Base-by-base conservation (phyloP, 176 grass and related monocot genomes). In the Eragrostis curvula region DNA sequence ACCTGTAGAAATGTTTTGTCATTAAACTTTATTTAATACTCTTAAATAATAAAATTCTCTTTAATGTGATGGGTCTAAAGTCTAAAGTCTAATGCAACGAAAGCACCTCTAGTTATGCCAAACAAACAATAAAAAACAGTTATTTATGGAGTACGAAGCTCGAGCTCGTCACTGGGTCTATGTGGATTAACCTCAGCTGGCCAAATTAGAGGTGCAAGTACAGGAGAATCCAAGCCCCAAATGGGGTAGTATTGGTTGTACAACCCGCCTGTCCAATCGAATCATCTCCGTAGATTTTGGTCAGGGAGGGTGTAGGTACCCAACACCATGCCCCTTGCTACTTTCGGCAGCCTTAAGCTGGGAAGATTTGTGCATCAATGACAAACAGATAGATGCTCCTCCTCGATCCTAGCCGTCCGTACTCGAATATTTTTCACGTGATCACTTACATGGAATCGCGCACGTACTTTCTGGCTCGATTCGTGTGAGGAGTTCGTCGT, bases 361-460 rank as follows among this genome's bases (percentile, higher is more conserved):
- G 24, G 11, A 13, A 28, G 58, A 28, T 61, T 61, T 61, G 12
- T 49, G 47, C 9, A 49, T 49, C 75, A 48, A 48, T 30, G 20
- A 42, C 72, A 42, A 49, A 29, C 57, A 41, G 8, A 27, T 32
- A 17, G n/a, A 32, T 29, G 39, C 46, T 27, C 59, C 23, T 12
- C 36, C 56, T 59, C 43, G 43, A 17, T 27, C 55, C 50, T 8
- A n/a, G 15, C 65, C 62, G 5, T 72, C 72, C 85, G 85, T 77
- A 80, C 69, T 36, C 69, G 23, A 5, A 11, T 1, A 25, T 45
- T 15, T 53, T 75, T 85, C 87, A 70, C 76, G 87, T 84, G 87
- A 84, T 42, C 51, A 39, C 68, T 39, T 40, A 32, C 73, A 67
- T 79, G 74, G 86, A 67, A 9, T 47, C 74, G 29, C 68, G 68